Percentiles rank a stretch among this genome's conserved stretches.
Conservation (phyloP, 2,329 filamentous ascomycete species). For the Macrophomina tecta region DNA sequence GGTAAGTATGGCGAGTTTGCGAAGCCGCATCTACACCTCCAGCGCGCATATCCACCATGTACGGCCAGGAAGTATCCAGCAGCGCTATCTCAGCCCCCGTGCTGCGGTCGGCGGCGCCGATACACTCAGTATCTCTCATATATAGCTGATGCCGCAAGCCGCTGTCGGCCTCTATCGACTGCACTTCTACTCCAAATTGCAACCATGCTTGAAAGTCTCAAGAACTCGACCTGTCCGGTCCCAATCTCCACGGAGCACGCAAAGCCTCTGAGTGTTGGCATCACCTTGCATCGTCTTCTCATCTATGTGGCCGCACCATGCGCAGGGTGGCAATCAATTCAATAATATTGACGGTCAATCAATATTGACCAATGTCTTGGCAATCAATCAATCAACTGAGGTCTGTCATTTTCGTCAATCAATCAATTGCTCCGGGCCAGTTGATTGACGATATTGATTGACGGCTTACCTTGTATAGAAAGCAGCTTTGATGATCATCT, state of each 20-base stretch:
- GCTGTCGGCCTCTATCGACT: too few species aligned
- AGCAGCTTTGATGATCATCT: too few species aligned
- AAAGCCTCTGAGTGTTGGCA: slow-evolving; percentile 23
- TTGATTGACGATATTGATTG: too few species aligned
- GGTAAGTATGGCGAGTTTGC: neutral
- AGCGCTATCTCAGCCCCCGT: neutral
- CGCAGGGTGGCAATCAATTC: too few species aligned
- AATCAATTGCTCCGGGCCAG: too few species aligned
- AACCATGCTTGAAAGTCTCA: slow-evolving; percentile 2
- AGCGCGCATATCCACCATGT: neutral
- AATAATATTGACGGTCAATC: too few species aligned
- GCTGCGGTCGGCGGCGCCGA: neutral
- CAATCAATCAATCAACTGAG: too few species aligned
- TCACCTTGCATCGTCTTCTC: slow-evolving; percentile 30
- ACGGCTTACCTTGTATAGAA: too few species aligned
- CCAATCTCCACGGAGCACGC: slow-evolving; percentile 2
- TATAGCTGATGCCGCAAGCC: neutral
- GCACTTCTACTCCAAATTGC: neutral
- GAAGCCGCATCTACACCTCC: neutral
- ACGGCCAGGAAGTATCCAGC: neutral
- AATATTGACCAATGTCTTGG: too few species aligned
- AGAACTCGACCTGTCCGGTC: slow-evolving; percentile 7
- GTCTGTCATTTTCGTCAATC: too few species aligned
- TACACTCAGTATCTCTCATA: neutral
- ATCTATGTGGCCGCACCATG: slow-evolving; percentile 30